A percentile compares a stretch with the other conserved stretches of the same genome.
These are phyloP conservation scores for Linnemannia elongata DNA, from an alignment of 192 early-diverging fungal species.

Conservation along the genomic window DNA sequence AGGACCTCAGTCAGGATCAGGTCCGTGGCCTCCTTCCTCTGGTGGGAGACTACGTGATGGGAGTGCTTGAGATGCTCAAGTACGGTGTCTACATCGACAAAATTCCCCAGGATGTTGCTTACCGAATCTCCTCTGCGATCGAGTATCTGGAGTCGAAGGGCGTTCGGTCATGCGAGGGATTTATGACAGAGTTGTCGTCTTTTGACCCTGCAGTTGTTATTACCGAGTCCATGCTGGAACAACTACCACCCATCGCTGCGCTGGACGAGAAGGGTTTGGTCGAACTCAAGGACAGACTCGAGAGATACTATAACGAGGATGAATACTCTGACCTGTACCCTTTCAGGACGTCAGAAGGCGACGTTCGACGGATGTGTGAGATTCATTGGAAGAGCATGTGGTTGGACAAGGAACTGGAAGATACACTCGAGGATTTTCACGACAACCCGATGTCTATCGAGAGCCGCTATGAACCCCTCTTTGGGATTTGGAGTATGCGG, in stretches of 20 bases:
- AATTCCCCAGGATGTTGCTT: not conserved
- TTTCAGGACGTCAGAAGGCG: not conserved
- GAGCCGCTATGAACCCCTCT: not conserved
- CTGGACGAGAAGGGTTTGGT: not conserved
- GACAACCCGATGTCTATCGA: not conserved
- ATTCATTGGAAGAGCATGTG: constrained; percentile 5
- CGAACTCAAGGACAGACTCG: not conserved
- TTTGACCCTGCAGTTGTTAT: not conserved
- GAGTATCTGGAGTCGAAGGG: constrained; percentile 7
- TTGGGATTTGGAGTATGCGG: not conserved
- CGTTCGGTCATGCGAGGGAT: not conserved
- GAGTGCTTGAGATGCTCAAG: constrained; percentile 29
- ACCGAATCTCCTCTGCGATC: constrained; percentile 12
- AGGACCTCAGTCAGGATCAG: not conserved
- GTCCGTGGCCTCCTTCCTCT: not conserved
- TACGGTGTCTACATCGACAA: constrained; percentile 21
- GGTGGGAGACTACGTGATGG: constrained; percentile 26
- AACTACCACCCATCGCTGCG: constrained; percentile 5
- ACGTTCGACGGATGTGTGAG: constrained; percentile 22
- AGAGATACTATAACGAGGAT: not conserved
- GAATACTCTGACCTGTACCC: not conserved
- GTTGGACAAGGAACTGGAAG: not conserved
- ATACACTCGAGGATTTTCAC: not conserved
- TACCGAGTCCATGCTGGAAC: not conserved
- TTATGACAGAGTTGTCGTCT: not conserved